These are phyloP conservation scores for Colletotrichum tofieldiae DNA, from an alignment of 2,329 filamentous ascomycete species.

Conservation along the genomic window DNA sequence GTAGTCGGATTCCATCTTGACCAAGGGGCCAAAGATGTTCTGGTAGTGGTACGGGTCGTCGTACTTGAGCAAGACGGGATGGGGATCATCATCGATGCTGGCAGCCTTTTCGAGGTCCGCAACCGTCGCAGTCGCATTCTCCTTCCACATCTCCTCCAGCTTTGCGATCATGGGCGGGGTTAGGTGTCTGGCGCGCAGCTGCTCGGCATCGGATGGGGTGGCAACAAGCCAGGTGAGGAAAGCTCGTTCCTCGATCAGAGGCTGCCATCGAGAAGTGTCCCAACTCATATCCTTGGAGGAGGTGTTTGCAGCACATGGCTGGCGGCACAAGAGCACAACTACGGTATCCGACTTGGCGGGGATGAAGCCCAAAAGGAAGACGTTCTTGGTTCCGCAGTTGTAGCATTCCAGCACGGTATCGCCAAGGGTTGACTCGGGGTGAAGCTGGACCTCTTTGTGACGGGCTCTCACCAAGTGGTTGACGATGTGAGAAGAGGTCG, in stretches of 20 bases:
- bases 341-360: conserved; percentile 99
- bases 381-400: conserved; percentile 99
- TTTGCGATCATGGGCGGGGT: conserved; percentile 96
- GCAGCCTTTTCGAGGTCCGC: conserved; percentile 92
- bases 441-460: conserved; percentile 98
- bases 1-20: conserved; percentile 99
- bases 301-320: conserved; percentile 93
- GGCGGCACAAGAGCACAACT: conserved; percentile 94
- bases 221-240: conserved; percentile 96
- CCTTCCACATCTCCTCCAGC: conserved; percentile 98
- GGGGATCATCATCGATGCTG: conserved; percentile 94
- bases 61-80: conserved; percentile 92
- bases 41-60: conserved; percentile 99
- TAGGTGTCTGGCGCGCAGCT: conserved; percentile 93
- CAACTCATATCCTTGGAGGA: conserved; percentile 99
- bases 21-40: conserved; percentile 96
- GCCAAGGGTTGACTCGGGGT: conserved; percentile 91
- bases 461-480: conserved; percentile 97
- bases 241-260: conserved; percentile 95
- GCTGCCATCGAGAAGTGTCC: conserved; percentile 98
- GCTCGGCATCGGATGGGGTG: conserved; percentile 92
- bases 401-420: conserved; percentile 99
- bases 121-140: conserved; percentile 89
- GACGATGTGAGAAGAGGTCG: conserved; percentile 97
- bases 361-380: conserved; percentile 97